Base-by-base conservation (phyloP, 352 stramenopile genomes). In the Phytopythium delawarense region DNA sequence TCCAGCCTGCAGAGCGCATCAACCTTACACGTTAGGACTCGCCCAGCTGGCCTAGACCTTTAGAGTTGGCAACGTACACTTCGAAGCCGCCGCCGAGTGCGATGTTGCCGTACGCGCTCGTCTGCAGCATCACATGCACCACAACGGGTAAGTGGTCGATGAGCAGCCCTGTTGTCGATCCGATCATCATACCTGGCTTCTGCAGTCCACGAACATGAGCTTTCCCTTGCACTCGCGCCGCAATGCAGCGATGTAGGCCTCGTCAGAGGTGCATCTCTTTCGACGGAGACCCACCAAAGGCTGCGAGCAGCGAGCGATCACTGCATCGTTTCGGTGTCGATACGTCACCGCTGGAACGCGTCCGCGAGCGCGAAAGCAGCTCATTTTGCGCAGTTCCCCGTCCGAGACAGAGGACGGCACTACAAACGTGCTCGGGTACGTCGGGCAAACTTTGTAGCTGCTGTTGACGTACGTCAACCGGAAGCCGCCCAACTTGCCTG, bases 231-330 rank as follows among this genome's bases (percentile, higher is more conserved):
- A 78, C 61, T 94, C 81, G 30, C 71, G 65, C 35, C 74, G 71
- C 52, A 95, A 60, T 4, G 81, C 75, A 13, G 63, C 55, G 62
- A 95, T 85, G 46, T 79, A 92, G 0, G 77, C 76, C 74, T 99
- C 96, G 71, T 99, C 97, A 2, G 88, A 82, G 0, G 78, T 72
- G 69, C 86, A 98, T 2, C 90, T 84, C 74, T 98, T 96, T 15
- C 96, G 88, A 49, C 96, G 81, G 8, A 99, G 68, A 8, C 97
- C 97, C 2, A 99, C 91, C 61, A 98, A 87, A 5, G 96, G 96
- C 65, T 99, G 96, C 16, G 95, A 79, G 55, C 86, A 97, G 32
- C 97, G 78, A 42, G 89, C 98, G 32, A 99, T 89, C n/a, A 94
- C 74, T 1, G 92, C 89, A 46, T 96, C 90, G 69, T 98, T 97